phyloP scores from a whole-genome alignment of 2,329 filamentous ascomycete genomes.

The Emergomyces orientalis region DNA sequence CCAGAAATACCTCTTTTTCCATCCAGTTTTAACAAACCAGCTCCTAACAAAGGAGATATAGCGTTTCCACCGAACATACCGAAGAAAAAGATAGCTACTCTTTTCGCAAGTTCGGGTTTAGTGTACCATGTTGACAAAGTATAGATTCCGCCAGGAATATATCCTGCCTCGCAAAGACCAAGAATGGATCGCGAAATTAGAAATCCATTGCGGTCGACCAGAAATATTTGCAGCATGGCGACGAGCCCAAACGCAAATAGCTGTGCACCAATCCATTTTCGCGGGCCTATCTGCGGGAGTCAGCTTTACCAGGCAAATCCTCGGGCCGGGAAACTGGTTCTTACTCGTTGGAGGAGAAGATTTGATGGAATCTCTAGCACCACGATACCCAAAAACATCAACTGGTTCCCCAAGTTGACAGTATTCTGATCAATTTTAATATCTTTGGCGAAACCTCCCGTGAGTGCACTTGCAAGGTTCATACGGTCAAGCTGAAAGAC shows the following conservation, averaged over 20 bases:
- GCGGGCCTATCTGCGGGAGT: slow-evolving; percentile 25
- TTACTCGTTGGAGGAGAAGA: slow-evolving; percentile 26
- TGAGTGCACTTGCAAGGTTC: slow-evolving; percentile 45
- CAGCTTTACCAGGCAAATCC: too few relatives aligned
- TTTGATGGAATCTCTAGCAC: slow-evolving; percentile 46
- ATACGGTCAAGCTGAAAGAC: slow-evolving; percentile 47
- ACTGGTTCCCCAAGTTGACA: slow-evolving; percentile 46
- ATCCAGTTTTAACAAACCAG: slow-evolving; percentile 41
- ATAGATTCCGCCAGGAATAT: slow-evolving; percentile 45
- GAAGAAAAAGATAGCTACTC: slow-evolving; percentile 45
- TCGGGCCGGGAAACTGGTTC: too few relatives aligned
- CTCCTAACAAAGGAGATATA: slow-evolving; percentile 41
- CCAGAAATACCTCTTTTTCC: slow-evolving; percentile 35
- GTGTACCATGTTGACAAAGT: slow-evolving; percentile 46
- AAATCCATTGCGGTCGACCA: slow-evolving; percentile 38
- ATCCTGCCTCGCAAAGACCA: slow-evolving; percentile 44
- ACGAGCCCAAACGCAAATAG: slow-evolving; percentile 43
- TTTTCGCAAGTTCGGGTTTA: slow-evolving; percentile 37
- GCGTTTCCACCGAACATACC: slow-evolving; percentile 47
- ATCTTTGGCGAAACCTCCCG: slow-evolving; percentile 39
- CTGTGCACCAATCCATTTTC: slow-evolving; percentile 43
- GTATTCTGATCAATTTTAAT: slow-evolving; percentile 39
- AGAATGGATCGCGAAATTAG: slow-evolving; percentile 38
- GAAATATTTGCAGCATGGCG: slow-evolving; percentile 38
- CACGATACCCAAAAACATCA: slow-evolving; percentile 46